Conservation (phyloP, 2,329 filamentous ascomycete species). For the Pseudocercospora fijiensis region DNA sequence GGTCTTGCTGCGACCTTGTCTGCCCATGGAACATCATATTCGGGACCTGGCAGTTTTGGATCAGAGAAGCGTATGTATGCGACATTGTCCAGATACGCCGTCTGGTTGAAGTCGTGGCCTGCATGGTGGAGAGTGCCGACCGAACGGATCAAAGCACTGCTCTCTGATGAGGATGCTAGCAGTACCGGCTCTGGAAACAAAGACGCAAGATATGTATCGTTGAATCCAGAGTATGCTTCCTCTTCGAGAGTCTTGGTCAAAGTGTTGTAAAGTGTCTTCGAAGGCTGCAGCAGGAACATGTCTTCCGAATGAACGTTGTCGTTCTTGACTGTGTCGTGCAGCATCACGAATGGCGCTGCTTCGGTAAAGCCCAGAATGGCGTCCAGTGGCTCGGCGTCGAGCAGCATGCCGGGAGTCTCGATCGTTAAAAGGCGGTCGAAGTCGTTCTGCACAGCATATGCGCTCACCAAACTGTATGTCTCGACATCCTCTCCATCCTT, state of each 20-base stretch:
- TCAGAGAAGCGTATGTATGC: conserved; percentile 51
- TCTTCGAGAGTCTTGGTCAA: conserved; percentile 23
- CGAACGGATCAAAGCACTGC: conserved; percentile 33
- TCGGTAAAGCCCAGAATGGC: conserved; percentile 38
- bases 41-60: conserved; percentile 51
- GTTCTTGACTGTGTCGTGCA: conserved; percentile 30
- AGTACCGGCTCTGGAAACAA: conserved; percentile 32
- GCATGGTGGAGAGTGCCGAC: conserved; percentile 35
- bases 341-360: conserved; percentile 32
- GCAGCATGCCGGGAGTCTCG: conserved; percentile 46
- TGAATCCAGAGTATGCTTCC: conserved; percentile 12
- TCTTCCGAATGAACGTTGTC: conserved; percentile 37
- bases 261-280: conserved; percentile 19
- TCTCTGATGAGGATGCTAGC: conserved; percentile 28
- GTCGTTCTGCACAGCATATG: conserved; percentile 44
- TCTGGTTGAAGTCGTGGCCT: conserved; percentile 45
- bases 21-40: conserved; percentile 50
- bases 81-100: conserved; percentile 44
- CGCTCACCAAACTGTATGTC: conserved; percentile 47
- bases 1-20: conserved; percentile 45
- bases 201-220: conserved; percentile 36
- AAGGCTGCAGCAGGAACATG: conserved; percentile 37
- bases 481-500: conserved; percentile 24
- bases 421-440: conserved; percentile 49
- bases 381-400: conserved; percentile 50